Percentiles rank a stretch among this genome's conserved stretches.
These are phyloP conservation scores for Phylloporus scabripes DNA, from an alignment of 768 basidiomycete genomes.

Conservation along the genomic window DNA sequence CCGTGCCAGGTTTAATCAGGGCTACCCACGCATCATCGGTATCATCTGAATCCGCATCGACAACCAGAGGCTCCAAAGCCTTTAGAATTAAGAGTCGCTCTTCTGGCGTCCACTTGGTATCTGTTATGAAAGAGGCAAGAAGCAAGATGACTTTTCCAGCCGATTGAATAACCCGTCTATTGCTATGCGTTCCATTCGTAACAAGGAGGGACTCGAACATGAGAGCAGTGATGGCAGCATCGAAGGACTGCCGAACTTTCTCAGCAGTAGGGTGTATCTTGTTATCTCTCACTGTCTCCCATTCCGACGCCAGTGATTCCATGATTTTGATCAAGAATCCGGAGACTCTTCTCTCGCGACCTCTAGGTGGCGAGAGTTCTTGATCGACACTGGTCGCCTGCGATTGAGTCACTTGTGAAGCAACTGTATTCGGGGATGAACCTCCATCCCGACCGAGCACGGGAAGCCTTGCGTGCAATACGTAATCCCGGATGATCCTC, in stretches of 20 bases:
- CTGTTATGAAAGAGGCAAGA: constrained; percentile 36
- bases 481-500: constrained; percentile 60
- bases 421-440: not conserved
- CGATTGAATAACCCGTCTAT: constrained; percentile 55
- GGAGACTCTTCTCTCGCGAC: constrained; percentile 58
- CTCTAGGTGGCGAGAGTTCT: constrained; percentile 43
- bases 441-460: constrained; percentile 22
- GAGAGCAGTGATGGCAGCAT: constrained; percentile 61
- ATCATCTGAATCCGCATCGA: constrained; percentile 31
- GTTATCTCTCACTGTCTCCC: constrained; percentile 39
- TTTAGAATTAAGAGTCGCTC: constrained; percentile 64
- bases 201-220: constrained; percentile 63
- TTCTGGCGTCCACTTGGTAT: constrained; percentile 45
- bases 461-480: constrained; percentile 62
- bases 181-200: constrained; percentile 58
- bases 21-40: constrained; percentile 37
- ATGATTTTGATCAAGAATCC: constrained; percentile 59
- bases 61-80: constrained; percentile 60
- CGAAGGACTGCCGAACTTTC: constrained; percentile 59
- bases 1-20: constrained; percentile 40
- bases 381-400: constrained; percentile 9
- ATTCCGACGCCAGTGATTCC: constrained; percentile 44
- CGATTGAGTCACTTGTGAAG: constrained; percentile 5
- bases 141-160: constrained; percentile 52
- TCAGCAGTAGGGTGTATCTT: constrained; percentile 48